Evolutionary conservation across 305 asterid genomes (phyloP), one percentile per base, ranked within the genome.

Genomic region (Fraxinus albicans): DNA sequence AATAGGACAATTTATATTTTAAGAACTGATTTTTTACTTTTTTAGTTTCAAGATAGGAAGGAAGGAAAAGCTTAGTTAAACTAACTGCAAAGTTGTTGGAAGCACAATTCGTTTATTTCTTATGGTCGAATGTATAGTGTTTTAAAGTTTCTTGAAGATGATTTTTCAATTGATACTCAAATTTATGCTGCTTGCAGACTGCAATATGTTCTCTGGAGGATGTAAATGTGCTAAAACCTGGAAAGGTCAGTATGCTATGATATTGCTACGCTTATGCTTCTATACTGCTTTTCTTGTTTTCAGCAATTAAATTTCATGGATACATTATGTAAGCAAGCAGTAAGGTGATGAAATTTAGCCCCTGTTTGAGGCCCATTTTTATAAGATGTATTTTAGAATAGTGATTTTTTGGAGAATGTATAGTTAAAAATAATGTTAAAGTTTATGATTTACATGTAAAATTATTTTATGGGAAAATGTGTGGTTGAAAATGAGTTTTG

Each of bases 181-280:
- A 74, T 55, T 34, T 87, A 84, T 89, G 76, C 78, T 89, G 86
- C 78, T 91, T 89, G 90, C 97, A 96, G 99, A 75, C 91, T 86
- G 99, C 97, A 25, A 96, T 96, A 86, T 94, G 98, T 83, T 94
- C 99, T 79, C 87, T 96, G 87, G 94, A 92, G 84, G 99, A 96
- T 70, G 89, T 87, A 80, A 83, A 82, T 83, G 78, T 88, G 83
- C 86, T 90, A 35, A 94, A 88, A 89, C 92, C 93, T 40, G 97
- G 94, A 87, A 96, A 91, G 98, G 99, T 96, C 79, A 84, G 94
- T 84, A 44, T 77, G 73, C 17, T n/a, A 79, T 77, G 60, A 82
- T 83, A 53, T 78, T 76, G 34, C 55, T 70, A 77, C 74, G 77
- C 67, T 77, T 85, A 70, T 81, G 70, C 86, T 19, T 60, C 70